Evolutionary conservation across 805 yeast species (phyloP).

Genomic region (Kluyveromyces lactis): DNA sequence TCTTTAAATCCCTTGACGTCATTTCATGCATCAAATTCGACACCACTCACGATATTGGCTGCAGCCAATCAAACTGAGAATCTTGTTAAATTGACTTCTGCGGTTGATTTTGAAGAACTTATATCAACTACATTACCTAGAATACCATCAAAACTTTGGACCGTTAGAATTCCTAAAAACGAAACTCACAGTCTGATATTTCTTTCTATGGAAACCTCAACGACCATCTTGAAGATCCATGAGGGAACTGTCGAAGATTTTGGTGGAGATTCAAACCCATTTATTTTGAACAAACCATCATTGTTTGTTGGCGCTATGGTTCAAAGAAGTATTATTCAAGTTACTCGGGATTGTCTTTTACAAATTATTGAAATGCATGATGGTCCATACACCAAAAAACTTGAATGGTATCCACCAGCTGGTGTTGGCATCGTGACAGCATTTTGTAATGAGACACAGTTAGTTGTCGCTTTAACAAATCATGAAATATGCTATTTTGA

Average conservation of each 20-base stretch:
- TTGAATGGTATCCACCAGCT: slow-evolving; percentile 78
- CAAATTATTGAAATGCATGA: slow-evolving; percentile 36
- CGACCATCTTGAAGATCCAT: slow-evolving; percentile 18
- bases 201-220: slow-evolving; percentile 15
- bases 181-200: slow-evolving; percentile 19
- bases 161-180: slow-evolving; percentile 40
- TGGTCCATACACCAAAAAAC: slow-evolving; percentile 17
- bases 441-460: slow-evolving; percentile 56
- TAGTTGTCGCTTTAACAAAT: slow-evolving; percentile 63
- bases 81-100: slow-evolving; percentile 37
- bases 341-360: slow-evolving; percentile 61
- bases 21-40: slow-evolving; percentile 26
- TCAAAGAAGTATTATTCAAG: slow-evolving; percentile 52
- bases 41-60: slow-evolving; percentile 24
- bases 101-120: slow-evolving; percentile 50
- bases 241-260: slow-evolving; percentile 60
- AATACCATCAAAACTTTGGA: slow-evolving; percentile 52
- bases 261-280: slow-evolving; percentile 64
- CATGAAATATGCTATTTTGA: slow-evolving; percentile 79
- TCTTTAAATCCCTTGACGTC: slow-evolving; percentile 45
- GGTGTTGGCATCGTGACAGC: slow-evolving; percentile 59
- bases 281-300: slow-evolving; percentile 52
- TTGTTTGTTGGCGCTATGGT: slow-evolving; percentile 67
- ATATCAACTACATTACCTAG: slow-evolving; percentile 75
- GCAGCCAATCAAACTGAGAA: slow-evolving; percentile 31